Percentiles rank a stretch among this genome's conserved stretches.
Evolutionary conservation across 2,329 filamentous ascomycete species (phyloP).

Genomic region (Cytospora leucostoma): DNA sequence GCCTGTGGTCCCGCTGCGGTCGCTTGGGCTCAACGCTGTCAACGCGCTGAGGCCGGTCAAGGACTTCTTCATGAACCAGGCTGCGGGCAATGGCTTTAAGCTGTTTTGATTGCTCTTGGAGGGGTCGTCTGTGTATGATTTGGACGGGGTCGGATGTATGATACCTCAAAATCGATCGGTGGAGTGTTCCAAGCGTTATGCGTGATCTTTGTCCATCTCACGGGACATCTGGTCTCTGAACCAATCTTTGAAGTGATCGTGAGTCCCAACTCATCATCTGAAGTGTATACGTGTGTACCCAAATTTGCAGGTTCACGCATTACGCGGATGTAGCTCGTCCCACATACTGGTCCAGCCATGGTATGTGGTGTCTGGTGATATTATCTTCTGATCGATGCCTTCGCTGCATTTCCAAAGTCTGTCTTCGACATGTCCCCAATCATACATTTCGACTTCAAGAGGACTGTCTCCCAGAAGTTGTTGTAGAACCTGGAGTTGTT

Average conservation of each 20-base stretch:
- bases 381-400: neutral
- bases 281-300: neutral
- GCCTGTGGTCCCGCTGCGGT: slow-evolving; percentile 77
- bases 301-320: no score
- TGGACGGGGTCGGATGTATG: neutral
- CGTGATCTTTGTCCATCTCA: neutral
- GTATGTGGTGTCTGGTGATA: neutral
- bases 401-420: neutral
- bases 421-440: neutral
- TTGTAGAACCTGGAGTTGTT: neutral
- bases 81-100: slow-evolving; percentile 56
- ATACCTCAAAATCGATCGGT: neutral
- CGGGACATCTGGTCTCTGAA: neutral
- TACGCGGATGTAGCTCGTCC: no score
- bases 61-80: slow-evolving; percentile 79
- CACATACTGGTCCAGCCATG: neutral
- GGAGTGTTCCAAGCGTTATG: neutral
- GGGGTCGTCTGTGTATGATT: neutral
- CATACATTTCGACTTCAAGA: neutral
- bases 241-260: neutral
- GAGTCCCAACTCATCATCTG: neutral
- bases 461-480: neutral
- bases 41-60: slow-evolving; percentile 77
- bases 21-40: slow-evolving; percentile 73
- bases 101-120: slow-evolving; percentile 34